These are phyloP conservation scores for Phyllosticta citrichinensis DNA, from an alignment of 2,329 filamentous ascomycete species.

Conservation along the genomic window DNA sequence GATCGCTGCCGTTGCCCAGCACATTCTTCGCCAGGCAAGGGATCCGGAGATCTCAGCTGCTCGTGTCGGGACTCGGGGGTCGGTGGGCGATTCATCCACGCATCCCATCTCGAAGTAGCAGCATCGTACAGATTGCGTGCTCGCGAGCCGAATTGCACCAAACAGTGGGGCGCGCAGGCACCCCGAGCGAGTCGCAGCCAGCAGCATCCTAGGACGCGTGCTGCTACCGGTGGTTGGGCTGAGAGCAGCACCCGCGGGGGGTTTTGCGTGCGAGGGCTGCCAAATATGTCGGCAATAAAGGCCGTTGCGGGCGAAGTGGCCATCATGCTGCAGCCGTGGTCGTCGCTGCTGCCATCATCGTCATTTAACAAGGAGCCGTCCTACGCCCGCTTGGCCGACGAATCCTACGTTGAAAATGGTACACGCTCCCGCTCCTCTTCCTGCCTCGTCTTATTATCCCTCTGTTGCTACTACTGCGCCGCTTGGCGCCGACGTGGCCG, in stretches of 20 bases:
- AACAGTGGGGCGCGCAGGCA: background rate
- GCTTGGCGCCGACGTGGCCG: background rate
- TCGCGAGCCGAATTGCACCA: background rate
- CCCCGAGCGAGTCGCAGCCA: background rate
- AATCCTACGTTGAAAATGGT: background rate
- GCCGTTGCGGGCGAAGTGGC: background rate
- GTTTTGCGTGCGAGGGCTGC: background rate
- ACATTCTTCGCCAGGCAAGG: background rate
- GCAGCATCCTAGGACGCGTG: background rate
- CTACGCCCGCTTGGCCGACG: background rate
- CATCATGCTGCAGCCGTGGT: background rate
- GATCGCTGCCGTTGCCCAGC: background rate
- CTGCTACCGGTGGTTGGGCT: too few species aligned
- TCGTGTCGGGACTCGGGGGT: too few species aligned
- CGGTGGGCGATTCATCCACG: too few species aligned
- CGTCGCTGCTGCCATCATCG: background rate
- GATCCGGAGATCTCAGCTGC: background rate
- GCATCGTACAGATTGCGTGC: background rate
- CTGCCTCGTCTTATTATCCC: background rate
- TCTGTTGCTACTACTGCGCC: background rate
- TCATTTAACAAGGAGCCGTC: background rate
- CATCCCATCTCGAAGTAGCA: background rate
- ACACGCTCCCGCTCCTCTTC: background rate
- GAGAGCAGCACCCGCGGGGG: too few species aligned
- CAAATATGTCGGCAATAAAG: background rate